A percentile compares a stretch with the other conserved stretches of the same genome.
These are phyloP conservation scores for Mariannaea elegans DNA, from an alignment of 2,329 filamentous ascomycete species.

Conservation along the genomic window DNA sequence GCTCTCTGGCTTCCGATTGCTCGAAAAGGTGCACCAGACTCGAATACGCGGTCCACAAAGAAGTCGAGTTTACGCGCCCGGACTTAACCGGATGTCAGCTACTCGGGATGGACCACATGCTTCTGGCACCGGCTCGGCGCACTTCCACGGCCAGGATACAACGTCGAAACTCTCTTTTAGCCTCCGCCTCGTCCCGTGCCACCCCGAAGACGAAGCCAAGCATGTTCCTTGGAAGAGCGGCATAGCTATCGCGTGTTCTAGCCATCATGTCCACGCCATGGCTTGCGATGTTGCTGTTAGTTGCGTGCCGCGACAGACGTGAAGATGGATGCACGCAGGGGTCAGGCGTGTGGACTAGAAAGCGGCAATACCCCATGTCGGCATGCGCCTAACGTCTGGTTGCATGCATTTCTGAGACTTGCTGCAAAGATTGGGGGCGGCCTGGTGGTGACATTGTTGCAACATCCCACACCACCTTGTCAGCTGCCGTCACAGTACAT, in stretches of 20 bases:
- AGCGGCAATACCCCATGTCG: constrained; percentile 19
- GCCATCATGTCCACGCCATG: background rate
- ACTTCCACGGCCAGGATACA: constrained; percentile 12
- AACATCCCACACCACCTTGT: constrained; percentile 25
- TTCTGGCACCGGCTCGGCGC: constrained; percentile 19
- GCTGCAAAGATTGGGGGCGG: constrained; percentile 21
- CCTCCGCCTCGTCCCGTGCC: constrained; percentile 49
- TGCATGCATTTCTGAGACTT: constrained; percentile 20
- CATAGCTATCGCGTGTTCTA: background rate
- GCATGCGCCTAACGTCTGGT: constrained; percentile 7
- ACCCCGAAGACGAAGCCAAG: constrained; percentile 29
- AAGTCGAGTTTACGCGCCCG: constrained; percentile 63
- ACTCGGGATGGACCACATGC: constrained; percentile 17
- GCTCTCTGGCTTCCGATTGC: constrained; percentile 58
- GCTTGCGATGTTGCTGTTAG: constrained; percentile 1
- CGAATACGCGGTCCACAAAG: constrained; percentile 54
- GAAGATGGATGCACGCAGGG: background rate
- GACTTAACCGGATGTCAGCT: constrained; percentile 50
- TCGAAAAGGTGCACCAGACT: constrained; percentile 52
- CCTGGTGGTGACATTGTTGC: constrained; percentile 16
- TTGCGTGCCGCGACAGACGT: background rate
- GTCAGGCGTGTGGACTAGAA: background rate
- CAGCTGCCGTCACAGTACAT: constrained; percentile 26
- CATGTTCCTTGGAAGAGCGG: background rate
- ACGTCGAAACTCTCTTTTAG: constrained; percentile 29